These are phyloP conservation scores for Geotrichum ghanense DNA, from an alignment of 805 yeast genomes.

Conservation along the genomic window DNA sequence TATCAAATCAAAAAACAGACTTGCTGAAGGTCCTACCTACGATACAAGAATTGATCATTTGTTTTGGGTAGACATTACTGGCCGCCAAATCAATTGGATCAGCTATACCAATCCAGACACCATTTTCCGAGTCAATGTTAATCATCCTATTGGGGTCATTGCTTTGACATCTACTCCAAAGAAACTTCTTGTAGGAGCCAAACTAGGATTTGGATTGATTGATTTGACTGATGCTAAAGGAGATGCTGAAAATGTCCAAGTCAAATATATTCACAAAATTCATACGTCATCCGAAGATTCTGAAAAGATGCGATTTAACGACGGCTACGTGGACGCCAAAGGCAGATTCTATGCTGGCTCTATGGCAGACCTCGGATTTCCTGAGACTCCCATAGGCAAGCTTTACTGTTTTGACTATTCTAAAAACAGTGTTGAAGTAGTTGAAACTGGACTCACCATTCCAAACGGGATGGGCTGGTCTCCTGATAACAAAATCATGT, in stretches of 20 bases:
- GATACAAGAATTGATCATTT: slow-evolving; percentile 19
- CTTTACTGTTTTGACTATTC: slow-evolving; percentile 33
- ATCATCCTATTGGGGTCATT: slow-evolving; percentile 55
- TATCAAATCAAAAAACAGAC: background rate
- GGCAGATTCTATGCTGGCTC: slow-evolving; percentile 77
- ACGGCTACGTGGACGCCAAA: slow-evolving; percentile 66
- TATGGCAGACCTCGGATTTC: slow-evolving; percentile 32
- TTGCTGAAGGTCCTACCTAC: slow-evolving; percentile 24
- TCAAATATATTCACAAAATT: slow-evolving; percentile 22
- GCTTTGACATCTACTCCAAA: slow-evolving; percentile 47
- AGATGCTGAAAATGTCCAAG: slow-evolving; percentile 23
- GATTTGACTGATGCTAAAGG: slow-evolving; percentile 26
- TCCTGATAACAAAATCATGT: slow-evolving; percentile 30
- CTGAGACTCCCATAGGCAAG: slow-evolving; percentile 36
- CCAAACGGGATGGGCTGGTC: slow-evolving; percentile 68
- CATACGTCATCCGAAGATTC: slow-evolving; percentile 8
- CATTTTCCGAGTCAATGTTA: slow-evolving; percentile 29
- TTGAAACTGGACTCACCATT: slow-evolving; percentile 35
- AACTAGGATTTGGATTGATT: slow-evolving; percentile 51
- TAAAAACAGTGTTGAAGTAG: slow-evolving; percentile 20
- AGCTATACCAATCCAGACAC: slow-evolving; percentile 13
- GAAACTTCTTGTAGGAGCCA: slow-evolving; percentile 48
- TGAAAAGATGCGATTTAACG: slow-evolving; percentile 50
- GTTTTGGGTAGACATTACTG: slow-evolving; percentile 24
- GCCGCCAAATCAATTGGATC: slow-evolving; percentile 16